Percentiles rank a stretch among this genome's conserved stretches.
Evolutionary conservation across 306 rosid species (phyloP).

Genomic region (Casuarina equisetifolia): DNA sequence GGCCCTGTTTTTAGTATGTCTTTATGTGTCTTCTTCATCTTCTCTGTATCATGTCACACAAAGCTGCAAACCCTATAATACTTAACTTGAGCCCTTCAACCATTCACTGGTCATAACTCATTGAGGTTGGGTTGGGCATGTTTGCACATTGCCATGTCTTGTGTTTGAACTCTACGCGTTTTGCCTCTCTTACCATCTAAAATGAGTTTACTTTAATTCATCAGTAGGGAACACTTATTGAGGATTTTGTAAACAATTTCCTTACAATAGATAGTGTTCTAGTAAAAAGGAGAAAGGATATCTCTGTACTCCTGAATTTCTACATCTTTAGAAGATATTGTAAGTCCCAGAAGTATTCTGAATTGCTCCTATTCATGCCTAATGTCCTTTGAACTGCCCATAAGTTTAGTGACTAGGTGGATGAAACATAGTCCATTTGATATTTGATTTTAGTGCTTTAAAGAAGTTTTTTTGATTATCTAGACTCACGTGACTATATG

Average conservation of each 20-base stretch:
- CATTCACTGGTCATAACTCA: neutral
- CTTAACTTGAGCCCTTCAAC: neutral
- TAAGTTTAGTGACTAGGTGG: neutral
- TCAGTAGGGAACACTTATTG: neutral
- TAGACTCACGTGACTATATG: neutral
- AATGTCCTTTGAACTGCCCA: neutral
- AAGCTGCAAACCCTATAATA: neutral
- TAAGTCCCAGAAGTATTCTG: neutral
- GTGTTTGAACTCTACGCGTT: neutral
- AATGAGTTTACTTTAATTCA: neutral
- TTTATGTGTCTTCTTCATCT: neutral
- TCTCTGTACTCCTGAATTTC: neutral
- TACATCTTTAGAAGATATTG: neutral
- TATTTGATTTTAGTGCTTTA: conserved; percentile 1
- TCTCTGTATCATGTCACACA: neutral
- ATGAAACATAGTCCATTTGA: neutral
- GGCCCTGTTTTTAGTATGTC: too few relatives aligned
- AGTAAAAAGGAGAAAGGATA: neutral
- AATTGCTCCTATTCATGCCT: neutral
- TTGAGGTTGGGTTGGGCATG: neutral
- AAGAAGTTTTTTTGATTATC: neutral
- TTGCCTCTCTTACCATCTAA: neutral
- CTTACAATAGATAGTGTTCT: neutral
- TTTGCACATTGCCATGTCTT: neutral
- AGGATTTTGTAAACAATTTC: neutral